Percentiles rank a stretch among this genome's conserved stretches.
phyloP scores from a whole-genome alignment of 2,329 filamentous ascomycete genomes.

The Fusarium torreyae region DNA sequence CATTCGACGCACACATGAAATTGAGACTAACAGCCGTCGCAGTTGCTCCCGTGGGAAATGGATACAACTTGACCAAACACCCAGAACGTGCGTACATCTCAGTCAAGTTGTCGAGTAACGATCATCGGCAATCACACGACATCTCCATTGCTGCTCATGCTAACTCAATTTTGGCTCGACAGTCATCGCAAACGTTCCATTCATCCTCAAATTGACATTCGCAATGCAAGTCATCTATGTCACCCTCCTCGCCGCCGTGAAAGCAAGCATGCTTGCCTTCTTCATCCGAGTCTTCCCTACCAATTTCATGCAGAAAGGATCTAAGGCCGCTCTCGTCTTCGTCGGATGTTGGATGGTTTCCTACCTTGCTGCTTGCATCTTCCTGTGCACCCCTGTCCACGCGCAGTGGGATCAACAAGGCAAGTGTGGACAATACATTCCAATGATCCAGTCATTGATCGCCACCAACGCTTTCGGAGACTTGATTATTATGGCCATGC shows the following conservation, averaged over 20 bases:
- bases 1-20: too few relatives aligned
- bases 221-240: constrained; percentile 50
- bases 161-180: not conserved
- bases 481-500: constrained; percentile 56
- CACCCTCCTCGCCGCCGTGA: constrained; percentile 46
- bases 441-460: constrained; percentile 57
- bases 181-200: constrained; percentile 46
- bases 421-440: constrained; percentile 54
- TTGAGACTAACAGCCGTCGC: not conserved
- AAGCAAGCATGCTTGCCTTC: constrained; percentile 50
- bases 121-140: too few relatives aligned
- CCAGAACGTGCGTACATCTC: constrained; percentile 37
- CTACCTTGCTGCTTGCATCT: constrained; percentile 59
- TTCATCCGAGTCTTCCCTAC: constrained; percentile 51
- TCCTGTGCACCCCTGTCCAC: constrained; percentile 62
- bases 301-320: constrained; percentile 46
- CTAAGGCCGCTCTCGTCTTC: constrained; percentile 54
- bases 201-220: constrained; percentile 50
- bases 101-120: not conserved
- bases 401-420: constrained; percentile 59
- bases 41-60: constrained; percentile 49
- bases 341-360: constrained; percentile 60
- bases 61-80: constrained; percentile 37
- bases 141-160: not conserved
- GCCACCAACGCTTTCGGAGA: constrained; percentile 58